Evolutionary conservation across 176 grass and related monocot genomes (phyloP).

Genomic region (Melocanna baccifera): DNA sequence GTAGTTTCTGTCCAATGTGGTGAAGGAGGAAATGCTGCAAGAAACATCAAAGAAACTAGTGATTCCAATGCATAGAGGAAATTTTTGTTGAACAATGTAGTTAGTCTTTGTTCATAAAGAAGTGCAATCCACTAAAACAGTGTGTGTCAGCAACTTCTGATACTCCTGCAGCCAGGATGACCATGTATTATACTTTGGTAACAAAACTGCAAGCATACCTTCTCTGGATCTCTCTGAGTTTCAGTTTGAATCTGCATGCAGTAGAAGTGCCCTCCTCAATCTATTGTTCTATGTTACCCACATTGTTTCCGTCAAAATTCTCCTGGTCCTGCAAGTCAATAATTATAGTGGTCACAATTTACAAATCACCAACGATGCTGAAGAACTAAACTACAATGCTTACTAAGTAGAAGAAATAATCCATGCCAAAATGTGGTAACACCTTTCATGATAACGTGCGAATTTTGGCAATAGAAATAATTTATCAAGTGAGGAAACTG

Average conservation of each 20-base stretch:
- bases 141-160: neutral
- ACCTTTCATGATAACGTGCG: neutral
- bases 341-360: neutral
- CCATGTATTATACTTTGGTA: neutral
- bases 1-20: slow-evolving; percentile 52
- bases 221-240: slow-evolving; percentile 47
- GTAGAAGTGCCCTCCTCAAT: slow-evolving; percentile 45
- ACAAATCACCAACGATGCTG: neutral
- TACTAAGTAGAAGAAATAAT: neutral
- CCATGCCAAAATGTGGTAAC: neutral
- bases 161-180: neutral
- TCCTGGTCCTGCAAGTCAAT: slow-evolving; percentile 33
- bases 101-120: neutral
- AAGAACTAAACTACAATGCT: neutral
- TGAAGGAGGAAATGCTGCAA: slow-evolving; percentile 66
- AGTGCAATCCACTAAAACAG: neutral
- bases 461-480: neutral
- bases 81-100: neutral
- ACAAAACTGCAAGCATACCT: slow-evolving; percentile 23
- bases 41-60: neutral
- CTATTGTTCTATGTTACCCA: slow-evolving; percentile 26
- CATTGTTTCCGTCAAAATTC: slow-evolving; percentile 33
- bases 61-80: neutral
- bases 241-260: slow-evolving; percentile 45
- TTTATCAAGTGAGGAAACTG: neutral